Evolutionary conservation across 2,329 filamentous ascomycete genomes (phyloP), one percentile per base, ranked within the genome.

Genomic region (Aspergillus sergii): DNA sequence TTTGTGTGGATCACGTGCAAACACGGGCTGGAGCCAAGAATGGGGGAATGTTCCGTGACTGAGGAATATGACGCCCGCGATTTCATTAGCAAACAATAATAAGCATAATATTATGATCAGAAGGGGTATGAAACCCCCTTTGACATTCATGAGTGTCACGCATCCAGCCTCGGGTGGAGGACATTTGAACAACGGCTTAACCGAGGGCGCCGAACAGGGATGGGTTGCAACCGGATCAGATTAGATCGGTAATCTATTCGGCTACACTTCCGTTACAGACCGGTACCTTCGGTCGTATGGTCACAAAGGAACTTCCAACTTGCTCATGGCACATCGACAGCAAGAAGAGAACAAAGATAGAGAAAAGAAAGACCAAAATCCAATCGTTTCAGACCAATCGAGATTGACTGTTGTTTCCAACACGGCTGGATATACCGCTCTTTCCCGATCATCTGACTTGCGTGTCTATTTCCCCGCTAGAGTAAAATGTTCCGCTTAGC

Each of bases 241-340:
- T 71, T 71, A 71, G 69, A 71, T 71, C 58, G 64, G 64, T 66
- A 64, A 65, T 41, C 34, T 63, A 62, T n/a, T 59, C 61, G 61
- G 55, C 50, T 60, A 48, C 58, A n/a, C 36, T n/a, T 21, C 54
- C 48, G 41, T 64, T 59, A 63, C 60, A 53, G 61, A 61, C 58
- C 60, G 59, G 32, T 59, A 57, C 58, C 36, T n/a, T 8, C 8
- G 10, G n/a, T 3, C 43, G 43, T 50, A 19, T 9, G 7, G 46
- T 58, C 26, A 12, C 26, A 19, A 26, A 48, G n/a, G n/a, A 34
- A n/a, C 26, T 41, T 26, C 32, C 50, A 21, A 21, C 32, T 21
- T 23, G 34, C 50, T 43, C 16, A 56, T 51, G 28, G 12, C 16
- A 28, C 50, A 21, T 34, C 12, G 23, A 30, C n/a, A 23, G 43